Evolutionary conservation across 2,329 filamentous ascomycete genomes (phyloP).

Genomic region (Bipolaris victoriae): DNA sequence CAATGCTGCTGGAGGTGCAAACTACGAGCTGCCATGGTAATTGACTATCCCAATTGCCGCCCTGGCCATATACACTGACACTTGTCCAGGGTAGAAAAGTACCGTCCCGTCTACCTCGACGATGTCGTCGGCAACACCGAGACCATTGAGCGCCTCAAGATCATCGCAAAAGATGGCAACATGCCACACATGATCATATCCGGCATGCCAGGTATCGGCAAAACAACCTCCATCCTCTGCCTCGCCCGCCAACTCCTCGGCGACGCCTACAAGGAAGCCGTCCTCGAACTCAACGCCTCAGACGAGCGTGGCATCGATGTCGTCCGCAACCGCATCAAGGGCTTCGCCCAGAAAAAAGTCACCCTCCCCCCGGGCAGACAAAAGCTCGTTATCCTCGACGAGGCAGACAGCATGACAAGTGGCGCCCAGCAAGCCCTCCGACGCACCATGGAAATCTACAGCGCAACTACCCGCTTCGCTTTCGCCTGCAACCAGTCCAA

Average conservation of each 20-base stretch:
- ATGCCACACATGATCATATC: constrained; percentile 99
- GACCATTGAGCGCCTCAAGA: constrained; percentile 95
- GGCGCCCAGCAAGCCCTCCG: constrained; percentile 94
- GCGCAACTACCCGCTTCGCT: constrained; percentile 91
- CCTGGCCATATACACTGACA: constrained; percentile 19
- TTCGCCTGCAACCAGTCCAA: constrained; percentile 99
- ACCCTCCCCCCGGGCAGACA: constrained; percentile 88
- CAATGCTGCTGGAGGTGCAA: constrained; percentile 50
- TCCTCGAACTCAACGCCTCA: constrained; percentile 93
- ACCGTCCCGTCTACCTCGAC: constrained; percentile 90
- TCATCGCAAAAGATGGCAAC: constrained; percentile 97
- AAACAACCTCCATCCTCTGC: constrained; percentile 94
- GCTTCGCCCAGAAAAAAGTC: constrained; percentile 98
- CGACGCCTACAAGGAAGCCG: constrained; percentile 95
- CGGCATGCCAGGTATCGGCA: constrained; percentile 99
- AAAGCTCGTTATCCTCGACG: constrained; percentile 96
- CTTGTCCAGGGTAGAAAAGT: constrained; percentile 87
- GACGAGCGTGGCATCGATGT: constrained; percentile 98
- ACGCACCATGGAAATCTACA: constrained; percentile 98
- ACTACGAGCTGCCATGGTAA: constrained; percentile 82
- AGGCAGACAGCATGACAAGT: constrained; percentile 95
- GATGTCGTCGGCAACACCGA: constrained; percentile 98
- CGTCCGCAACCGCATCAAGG: constrained; percentile 95
- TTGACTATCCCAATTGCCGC: constrained; percentile 11
- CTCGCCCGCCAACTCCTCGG: constrained; percentile 90